Conservation (phyloP, 257 asterid genomes). For the Rehmannia glutinosa region DNA sequence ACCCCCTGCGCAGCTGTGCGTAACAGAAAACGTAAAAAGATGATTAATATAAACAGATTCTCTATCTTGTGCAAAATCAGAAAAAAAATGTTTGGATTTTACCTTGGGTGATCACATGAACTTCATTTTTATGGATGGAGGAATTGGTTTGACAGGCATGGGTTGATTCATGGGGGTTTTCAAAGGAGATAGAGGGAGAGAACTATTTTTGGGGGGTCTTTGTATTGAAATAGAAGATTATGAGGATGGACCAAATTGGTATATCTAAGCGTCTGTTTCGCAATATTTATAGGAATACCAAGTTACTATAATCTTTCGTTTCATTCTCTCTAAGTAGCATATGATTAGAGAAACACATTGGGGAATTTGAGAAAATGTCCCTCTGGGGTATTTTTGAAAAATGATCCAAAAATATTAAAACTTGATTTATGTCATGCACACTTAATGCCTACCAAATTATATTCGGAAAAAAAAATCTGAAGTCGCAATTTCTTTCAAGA, state of each 20-base stretch:
- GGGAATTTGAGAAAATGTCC: too few relatives aligned
- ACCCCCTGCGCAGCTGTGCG: conserved; percentile 10
- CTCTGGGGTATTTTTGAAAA: too few relatives aligned
- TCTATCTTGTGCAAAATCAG: too few relatives aligned
- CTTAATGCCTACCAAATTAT: too few relatives aligned
- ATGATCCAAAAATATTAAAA: too few relatives aligned
- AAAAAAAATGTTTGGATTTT: too few relatives aligned
- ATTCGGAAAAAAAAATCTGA: too few relatives aligned
- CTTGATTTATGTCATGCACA: too few relatives aligned
- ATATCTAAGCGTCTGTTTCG: neutral
- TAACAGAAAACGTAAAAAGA: neutral
- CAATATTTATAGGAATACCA: neutral
- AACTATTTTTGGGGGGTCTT: neutral
- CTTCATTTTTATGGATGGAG: conserved; percentile 1
- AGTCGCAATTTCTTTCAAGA: too few relatives aligned
- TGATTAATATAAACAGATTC: too few relatives aligned
- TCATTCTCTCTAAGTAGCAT: neutral
- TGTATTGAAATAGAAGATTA: neutral
- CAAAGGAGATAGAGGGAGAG: neutral
- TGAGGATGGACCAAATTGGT: neutral
- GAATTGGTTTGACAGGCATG: neutral
- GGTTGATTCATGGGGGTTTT: neutral
- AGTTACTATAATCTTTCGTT: neutral
- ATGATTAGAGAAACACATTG: too few relatives aligned
- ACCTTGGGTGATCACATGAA: neutral